A percentile compares a stretch with the other conserved stretches of the same genome.
Evolutionary conservation across 768 basidiomycete genomes (phyloP).

Genomic region (Leucogyrophana mollusca): DNA sequence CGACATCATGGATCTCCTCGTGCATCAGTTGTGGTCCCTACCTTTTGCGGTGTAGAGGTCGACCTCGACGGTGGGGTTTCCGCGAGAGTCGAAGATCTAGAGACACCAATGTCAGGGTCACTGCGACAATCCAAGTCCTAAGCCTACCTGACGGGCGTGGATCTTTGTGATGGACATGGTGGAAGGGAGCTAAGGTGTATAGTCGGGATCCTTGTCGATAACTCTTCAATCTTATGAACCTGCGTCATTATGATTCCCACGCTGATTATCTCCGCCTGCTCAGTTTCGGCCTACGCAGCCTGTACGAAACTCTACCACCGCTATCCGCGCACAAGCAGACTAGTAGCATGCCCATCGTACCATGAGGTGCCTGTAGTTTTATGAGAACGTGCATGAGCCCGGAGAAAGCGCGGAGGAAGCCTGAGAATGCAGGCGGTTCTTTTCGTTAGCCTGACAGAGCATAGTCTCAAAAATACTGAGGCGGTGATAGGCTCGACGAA

Average conservation of each 20-base stretch:
- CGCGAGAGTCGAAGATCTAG: slow-evolving; percentile 99
- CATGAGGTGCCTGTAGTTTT: slow-evolving; percentile 6
- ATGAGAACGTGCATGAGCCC: slow-evolving; percentile 3
- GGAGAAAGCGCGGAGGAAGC: slow-evolving; percentile 3
- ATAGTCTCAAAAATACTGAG: slow-evolving; percentile 2
- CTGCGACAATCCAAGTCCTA: slow-evolving; percentile 1
- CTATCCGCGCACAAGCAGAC: slow-evolving; percentile 1
- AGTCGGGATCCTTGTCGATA: slow-evolving; percentile 1
- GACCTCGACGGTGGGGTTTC: slow-evolving; percentile 96
- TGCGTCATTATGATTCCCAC: slow-evolving; percentile 27
- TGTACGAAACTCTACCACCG: not conserved
- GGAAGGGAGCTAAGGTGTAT: slow-evolving; percentile 26
- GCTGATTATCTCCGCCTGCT: slow-evolving; percentile 35
- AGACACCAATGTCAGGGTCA: slow-evolving; percentile 12
- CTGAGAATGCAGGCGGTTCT: slow-evolving; percentile 6
- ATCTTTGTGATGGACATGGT: slow-evolving; percentile 92
- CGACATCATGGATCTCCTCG: slow-evolving; percentile 8
- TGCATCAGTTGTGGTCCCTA: slow-evolving; percentile 28
- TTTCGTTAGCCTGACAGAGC: slow-evolving; percentile 9
- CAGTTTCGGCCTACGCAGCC: slow-evolving; percentile 3
- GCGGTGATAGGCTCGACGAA: slow-evolving; percentile 2
- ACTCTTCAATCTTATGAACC: not conserved
- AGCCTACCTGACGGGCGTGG: slow-evolving; percentile 83
- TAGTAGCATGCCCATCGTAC: slow-evolving; percentile 11
- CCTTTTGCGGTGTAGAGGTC: slow-evolving; percentile 88